phyloP scores from a whole-genome alignment of 495 filamentous ascomycete species.

The Xylaria castorea region DNA sequence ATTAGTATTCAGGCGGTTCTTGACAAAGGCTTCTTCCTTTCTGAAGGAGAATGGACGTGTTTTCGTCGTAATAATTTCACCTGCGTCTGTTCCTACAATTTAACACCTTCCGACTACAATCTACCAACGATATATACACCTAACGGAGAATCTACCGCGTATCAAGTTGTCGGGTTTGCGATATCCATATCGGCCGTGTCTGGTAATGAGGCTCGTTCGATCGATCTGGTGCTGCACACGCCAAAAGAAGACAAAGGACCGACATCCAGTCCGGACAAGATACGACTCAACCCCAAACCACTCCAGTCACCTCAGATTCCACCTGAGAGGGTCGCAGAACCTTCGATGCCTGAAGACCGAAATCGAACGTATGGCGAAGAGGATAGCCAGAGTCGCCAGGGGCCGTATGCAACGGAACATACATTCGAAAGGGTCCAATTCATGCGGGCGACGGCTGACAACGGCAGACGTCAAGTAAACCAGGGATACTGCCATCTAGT shows the following conservation, averaged over 20 bases:
- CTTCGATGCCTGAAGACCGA: not conserved
- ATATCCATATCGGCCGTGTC: not conserved
- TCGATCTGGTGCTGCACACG: not conserved
- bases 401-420: not conserved
- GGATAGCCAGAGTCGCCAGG: not conserved
- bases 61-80: not conserved
- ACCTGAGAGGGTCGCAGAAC: not conserved
- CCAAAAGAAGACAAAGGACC: not conserved
- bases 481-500: not conserved
- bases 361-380: not conserved
- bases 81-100: not conserved
- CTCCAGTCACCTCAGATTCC: not conserved
- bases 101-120: not conserved
- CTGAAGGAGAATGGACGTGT: not conserved
- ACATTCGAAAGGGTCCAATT: not conserved
- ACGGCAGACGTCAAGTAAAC: not conserved
- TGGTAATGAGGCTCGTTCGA: not conserved
- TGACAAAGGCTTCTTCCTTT: not conserved
- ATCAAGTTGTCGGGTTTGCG: not conserved
- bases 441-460: not conserved
- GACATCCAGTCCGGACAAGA: not conserved
- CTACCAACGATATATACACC: not conserved
- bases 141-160: not conserved
- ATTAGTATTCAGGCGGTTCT: not conserved
- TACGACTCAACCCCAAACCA: not conserved